A percentile compares a stretch with the other conserved stretches of the same genome.
Evolutionary conservation across 73 alveolate genomes (phyloP).

Genomic region (Tetrahymena thermophila): DNA sequence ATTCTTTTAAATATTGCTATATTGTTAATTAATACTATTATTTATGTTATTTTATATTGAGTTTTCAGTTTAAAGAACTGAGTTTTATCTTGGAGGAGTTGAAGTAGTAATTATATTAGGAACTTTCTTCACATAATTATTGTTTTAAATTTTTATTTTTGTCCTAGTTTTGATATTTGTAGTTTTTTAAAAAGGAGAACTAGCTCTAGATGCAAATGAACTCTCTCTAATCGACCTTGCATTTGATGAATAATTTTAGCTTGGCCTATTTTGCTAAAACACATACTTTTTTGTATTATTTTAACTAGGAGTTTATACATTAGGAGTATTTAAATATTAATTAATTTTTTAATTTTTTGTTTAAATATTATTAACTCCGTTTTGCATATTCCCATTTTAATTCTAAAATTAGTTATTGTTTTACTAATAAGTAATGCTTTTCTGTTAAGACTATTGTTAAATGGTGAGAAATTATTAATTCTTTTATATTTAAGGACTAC

Average conservation of each 20-base stretch:
- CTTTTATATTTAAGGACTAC: background rate
- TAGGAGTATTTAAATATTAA: background rate
- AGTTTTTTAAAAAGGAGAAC: background rate
- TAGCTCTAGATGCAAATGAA: background rate
- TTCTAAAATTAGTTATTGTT: background rate
- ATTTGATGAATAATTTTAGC: background rate
- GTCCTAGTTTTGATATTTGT: background rate
- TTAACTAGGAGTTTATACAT: background rate
- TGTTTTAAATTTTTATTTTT: background rate
- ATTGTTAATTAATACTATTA: background rate
- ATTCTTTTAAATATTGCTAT: background rate
- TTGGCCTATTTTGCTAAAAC: background rate
- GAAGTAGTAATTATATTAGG: background rate
- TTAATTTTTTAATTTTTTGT: background rate
- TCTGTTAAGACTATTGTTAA: background rate
- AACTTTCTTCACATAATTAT: background rate
- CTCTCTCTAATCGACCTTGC: background rate
- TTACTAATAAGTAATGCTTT: background rate
- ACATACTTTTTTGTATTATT: background rate
- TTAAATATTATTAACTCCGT: background rate
- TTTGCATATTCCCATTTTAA: background rate
- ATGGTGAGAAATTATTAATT: background rate
- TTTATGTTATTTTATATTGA: background rate
- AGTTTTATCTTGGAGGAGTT: background rate
- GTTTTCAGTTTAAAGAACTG: background rate